Evolutionary conservation across 352 stramenopile species (phyloP), one percentile per base, ranked within the genome.

Genomic region (Thalassiosira hispida): DNA sequence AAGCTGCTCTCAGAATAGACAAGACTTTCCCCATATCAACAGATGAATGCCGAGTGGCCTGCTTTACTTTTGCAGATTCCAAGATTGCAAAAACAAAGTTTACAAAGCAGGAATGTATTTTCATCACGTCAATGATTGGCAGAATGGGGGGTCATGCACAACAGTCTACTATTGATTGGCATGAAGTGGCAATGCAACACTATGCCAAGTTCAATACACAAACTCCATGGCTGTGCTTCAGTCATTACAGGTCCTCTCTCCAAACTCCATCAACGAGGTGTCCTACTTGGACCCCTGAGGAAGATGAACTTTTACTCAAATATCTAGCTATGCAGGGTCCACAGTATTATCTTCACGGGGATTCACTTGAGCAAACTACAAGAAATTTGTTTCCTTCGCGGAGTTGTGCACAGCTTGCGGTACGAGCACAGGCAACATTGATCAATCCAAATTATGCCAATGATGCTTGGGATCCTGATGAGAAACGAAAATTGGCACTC

Each of bases 301-400:
- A 90, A 57, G 83, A 90, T 66, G 76, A 86, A 66, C 60, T 90
- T 35, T 46, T 90, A 8, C 52, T 90, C 18, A 90, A 87, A 29
- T 87, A 85, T 42, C 49, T 84, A 18, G 83, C 83, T 31, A 72
- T 67, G 29, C 51, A 69, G 6, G 79, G 83, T 18, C 72, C 76
- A 56, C 83, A 87, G 42, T 76, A 59, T 51, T 44, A 83, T 5
- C 38, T 84, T 51, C 57, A 79, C 71, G 52, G 38, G 9, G 31
- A 65, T 57, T 51, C 57, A n/a, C 27, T 75, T 27, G 31, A 60
- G 31, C 57, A 75, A 44, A 59, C 73, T 18, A 74, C 62, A 22
- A 25, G 38, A 53, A 49, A 52, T 42, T 46, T 89, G 3, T 79
- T 86, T 29, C 73, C 76, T 2, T 14, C 76, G n/a, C 68, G 65